Base-by-base conservation (phyloP, 108 stramenopile species). In the Poteriospumella lacustris region DNA sequence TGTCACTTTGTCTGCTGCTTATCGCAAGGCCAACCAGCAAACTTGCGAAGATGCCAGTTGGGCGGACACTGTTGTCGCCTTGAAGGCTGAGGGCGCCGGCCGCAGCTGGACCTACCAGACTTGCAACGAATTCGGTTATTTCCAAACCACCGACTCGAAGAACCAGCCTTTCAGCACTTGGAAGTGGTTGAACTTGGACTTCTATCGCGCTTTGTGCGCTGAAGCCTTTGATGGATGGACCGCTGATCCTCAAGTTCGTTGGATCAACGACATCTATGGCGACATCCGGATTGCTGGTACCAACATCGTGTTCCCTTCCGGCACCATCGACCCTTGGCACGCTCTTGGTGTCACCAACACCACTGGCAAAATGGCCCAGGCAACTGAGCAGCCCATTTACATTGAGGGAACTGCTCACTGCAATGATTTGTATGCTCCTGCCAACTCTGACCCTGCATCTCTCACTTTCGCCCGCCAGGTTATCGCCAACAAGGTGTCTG, bases 41-140 rank as follows among this genome's bases (percentile, higher is more conserved):
- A 31, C 5, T 26, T 73, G 70, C 36, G 70, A 73, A 73, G 70
- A 73, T 56, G 70, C 12, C 42, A 52, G 19, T 38, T 73, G 70
- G 70, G 31, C 3, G 5, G 70, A 73, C 36, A 73, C 70, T 73
- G 47, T 73, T 3, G 70, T 34, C 5, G 28, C 64, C 24, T 33
- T 33, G 41, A 31, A 73, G 24, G 19, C 64, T 36, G 42, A 5
- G 9, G 31, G 31, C 36, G 77, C 76, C 28, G 56, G 39, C 42
- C 76, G 81, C 33, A 47, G 58, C 42, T 81, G 81, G 81, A 77
- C 68, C 56, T 81, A 60, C 42, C 81, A 81, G 58, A 58, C 64
- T 36, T 81, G 81, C 67, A 81, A 81, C 68, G 81, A 81, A 42
- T 81, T 81, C 34, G 81, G 81, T n/a, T 81, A 67, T 43, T 81